Evolutionary conservation across 305 asterid species (phyloP).

Genomic region (Fraxinus velutina): DNA sequence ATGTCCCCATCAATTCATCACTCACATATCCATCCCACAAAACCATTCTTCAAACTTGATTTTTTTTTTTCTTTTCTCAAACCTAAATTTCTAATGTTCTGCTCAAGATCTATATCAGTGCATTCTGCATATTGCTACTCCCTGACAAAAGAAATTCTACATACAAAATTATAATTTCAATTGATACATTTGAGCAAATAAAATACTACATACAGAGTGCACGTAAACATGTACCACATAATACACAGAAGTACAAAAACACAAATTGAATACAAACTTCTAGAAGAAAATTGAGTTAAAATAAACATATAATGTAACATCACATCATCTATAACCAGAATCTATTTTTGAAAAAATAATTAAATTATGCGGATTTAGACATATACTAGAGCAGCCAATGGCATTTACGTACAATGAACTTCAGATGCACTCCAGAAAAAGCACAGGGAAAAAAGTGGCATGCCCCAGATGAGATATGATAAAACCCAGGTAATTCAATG

Average conservation of each 20-base stretch:
- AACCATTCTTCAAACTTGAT: constrained; percentile 38
- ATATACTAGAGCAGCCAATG: background rate
- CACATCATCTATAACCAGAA: background rate
- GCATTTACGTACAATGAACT: background rate
- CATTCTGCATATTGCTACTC: constrained; percentile 25
- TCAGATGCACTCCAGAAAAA: background rate
- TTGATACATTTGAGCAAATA: background rate
- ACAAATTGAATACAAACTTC: background rate
- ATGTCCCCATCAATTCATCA: constrained; percentile 81
- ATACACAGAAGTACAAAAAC: background rate
- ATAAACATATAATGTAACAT: background rate
- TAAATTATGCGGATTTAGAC: constrained; percentile 6
- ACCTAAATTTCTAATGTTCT: constrained; percentile 10
- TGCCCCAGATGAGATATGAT: constrained; percentile 20
- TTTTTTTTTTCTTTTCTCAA: constrained; percentile 13
- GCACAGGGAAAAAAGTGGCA: background rate
- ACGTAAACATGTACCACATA: background rate
- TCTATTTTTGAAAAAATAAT: background rate
- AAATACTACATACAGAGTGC: background rate
- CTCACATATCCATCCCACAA: constrained; percentile 73
- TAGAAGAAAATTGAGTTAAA: background rate
- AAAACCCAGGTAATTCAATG: background rate
- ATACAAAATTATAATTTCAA: background rate
- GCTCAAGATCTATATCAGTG: constrained; percentile 33
- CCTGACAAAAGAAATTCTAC: constrained; percentile 30